Evolutionary conservation across 2,329 filamentous ascomycete species (phyloP).

Genomic region (Cryoendolithus antarcticus): DNA sequence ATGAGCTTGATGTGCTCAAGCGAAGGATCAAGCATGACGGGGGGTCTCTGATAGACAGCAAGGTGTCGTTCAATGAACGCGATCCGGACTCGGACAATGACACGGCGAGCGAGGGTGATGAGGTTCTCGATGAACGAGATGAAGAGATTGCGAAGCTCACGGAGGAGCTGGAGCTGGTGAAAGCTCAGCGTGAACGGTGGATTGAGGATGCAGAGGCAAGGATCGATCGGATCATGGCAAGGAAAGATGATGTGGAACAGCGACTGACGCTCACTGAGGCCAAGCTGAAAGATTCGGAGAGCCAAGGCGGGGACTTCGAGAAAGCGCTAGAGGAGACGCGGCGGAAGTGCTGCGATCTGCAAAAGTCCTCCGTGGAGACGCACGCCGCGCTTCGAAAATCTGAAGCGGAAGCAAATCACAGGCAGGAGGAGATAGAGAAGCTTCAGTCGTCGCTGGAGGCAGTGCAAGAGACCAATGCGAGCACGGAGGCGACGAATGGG

Average conservation of each 20-base stretch:
- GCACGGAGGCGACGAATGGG: no score
- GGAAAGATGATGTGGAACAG: conserved; percentile 18
- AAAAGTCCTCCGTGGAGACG: background rate
- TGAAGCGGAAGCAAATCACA: no score
- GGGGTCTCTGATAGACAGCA: no score
- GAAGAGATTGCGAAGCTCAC: conserved; percentile 19
- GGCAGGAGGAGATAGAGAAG: no score
- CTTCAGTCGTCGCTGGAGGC: no score
- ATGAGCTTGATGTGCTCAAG: conserved; percentile 18
- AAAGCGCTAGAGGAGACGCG: background rate
- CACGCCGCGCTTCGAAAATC: no score
- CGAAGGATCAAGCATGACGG: conserved; percentile 14
- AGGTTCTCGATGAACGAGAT: conserved; percentile 18
- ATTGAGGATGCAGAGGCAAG: conserved; percentile 22
- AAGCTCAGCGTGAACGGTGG: conserved; percentile 18
- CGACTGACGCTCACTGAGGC: conserved; percentile 2
- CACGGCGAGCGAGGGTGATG: conserved; percentile 11
- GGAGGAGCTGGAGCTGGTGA: conserved; percentile 15
- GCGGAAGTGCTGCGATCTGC: background rate
- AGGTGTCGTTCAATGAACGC: conserved; percentile 3
- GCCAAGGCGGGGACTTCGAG: conserved; percentile 1
- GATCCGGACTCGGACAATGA: conserved; percentile 15
- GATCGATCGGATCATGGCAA: conserved; percentile 20
- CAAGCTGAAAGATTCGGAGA: conserved; percentile 1
- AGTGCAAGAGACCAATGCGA: no score